Percentiles rank a stretch among this genome's conserved stretches.
Evolutionary conservation across 345 rosid species (phyloP).

Genomic region (Cardamine resedifolia): DNA sequence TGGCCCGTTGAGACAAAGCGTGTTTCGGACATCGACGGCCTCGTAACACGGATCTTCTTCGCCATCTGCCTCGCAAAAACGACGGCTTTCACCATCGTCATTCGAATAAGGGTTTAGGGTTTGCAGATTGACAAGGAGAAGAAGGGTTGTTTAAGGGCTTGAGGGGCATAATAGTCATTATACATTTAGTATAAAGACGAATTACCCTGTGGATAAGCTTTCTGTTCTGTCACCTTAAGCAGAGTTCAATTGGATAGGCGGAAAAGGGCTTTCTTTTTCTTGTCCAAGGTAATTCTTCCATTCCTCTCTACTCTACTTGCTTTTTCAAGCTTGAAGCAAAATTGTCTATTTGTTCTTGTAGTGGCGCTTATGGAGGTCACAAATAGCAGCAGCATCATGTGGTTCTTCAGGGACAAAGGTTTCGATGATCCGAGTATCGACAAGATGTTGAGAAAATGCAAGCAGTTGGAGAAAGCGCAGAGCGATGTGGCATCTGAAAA

Average conservation of each 20-base stretch:
- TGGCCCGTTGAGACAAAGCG: constrained; percentile 26
- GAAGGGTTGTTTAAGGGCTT: background rate
- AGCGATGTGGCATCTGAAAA: constrained; percentile 65
- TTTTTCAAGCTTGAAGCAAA: constrained; percentile 23
- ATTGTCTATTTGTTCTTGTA: background rate
- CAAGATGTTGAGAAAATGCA: constrained; percentile 64
- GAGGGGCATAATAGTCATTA: constrained; percentile 15
- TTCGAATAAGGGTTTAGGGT: constrained; percentile 18
- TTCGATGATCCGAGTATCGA: constrained; percentile 55
- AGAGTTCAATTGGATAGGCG: constrained; percentile 19
- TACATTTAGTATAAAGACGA: constrained; percentile 11
- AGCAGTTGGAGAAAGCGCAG: constrained; percentile 55
- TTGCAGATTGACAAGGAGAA: constrained; percentile 1
- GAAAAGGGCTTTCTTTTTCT: background rate
- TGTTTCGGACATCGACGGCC: constrained; percentile 18
- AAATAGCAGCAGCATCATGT: constrained; percentile 47
- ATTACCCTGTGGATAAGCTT: constrained; percentile 21
- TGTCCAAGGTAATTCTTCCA: background rate
- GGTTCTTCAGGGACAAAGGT: constrained; percentile 70
- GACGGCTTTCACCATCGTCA: constrained; percentile 36
- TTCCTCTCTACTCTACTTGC: constrained; percentile 10
- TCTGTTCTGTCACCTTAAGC: background rate
- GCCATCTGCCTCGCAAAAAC: constrained; percentile 30
- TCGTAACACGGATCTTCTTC: constrained; percentile 18
- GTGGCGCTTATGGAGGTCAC: constrained; percentile 48